A percentile compares a stretch with the other conserved stretches of the same genome.
Evolutionary conservation across 805 yeast species (phyloP).

Genomic region (Metschnikowia bowlesiae): DNA sequence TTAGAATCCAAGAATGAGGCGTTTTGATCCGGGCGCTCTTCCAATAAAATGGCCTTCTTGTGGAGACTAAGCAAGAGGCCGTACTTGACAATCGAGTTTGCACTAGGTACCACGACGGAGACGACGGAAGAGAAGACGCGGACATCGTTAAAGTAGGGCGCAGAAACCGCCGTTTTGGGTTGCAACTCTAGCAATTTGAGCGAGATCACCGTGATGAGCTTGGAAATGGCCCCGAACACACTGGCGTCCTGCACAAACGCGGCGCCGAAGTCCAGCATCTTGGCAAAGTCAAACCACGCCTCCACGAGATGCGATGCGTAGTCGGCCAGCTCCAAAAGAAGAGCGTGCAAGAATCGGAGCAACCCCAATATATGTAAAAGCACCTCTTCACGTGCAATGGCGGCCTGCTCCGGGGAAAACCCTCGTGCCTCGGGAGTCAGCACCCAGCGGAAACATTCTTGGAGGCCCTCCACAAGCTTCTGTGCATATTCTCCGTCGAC

Average conservation of each 20-base stretch:
- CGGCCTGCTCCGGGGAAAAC: background rate
- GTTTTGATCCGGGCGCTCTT: conserved; percentile 27
- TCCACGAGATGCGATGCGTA: conserved; percentile 25
- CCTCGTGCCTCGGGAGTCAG: background rate
- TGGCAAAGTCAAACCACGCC: conserved; percentile 56
- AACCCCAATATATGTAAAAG: conserved; percentile 30
- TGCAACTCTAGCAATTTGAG: conserved; percentile 51
- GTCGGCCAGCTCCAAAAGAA: conserved; percentile 35
- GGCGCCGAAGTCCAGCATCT: conserved; percentile 24
- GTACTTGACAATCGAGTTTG: conserved; percentile 52
- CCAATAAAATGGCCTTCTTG: conserved; percentile 45
- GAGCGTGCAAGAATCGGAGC: conserved; percentile 36
- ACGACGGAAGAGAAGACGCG: conserved; percentile 22
- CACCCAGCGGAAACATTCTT: background rate
- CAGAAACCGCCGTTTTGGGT: conserved; percentile 33
- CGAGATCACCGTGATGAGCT: conserved; percentile 46
- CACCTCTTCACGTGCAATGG: conserved; percentile 23
- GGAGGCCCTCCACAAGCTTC: conserved; percentile 5
- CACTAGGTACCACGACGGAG: conserved; percentile 24
- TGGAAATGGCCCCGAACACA: conserved; percentile 34
- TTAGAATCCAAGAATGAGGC: conserved; percentile 12
- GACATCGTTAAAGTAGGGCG: conserved; percentile 31
- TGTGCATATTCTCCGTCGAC: conserved; percentile 3
- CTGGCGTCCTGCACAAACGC: conserved; percentile 20
- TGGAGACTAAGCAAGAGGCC: conserved; percentile 64